Evolutionary conservation across 2,329 filamentous ascomycete genomes (phyloP).

Genomic region (Exophiala sp.): DNA sequence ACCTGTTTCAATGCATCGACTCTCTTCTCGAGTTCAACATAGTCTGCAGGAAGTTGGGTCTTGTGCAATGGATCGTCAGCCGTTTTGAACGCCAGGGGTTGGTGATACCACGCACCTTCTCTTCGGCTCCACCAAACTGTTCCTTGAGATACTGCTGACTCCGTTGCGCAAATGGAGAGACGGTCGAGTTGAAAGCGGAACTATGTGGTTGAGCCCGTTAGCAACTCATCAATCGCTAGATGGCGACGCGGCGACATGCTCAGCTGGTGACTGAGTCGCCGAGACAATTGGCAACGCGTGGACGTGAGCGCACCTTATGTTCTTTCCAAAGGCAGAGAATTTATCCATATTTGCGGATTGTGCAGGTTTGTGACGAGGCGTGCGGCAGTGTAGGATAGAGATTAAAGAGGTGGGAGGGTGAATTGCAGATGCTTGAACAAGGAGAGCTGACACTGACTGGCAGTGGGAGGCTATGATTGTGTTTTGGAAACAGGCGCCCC

Average conservation of each 20-base stretch:
- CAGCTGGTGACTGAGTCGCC: background rate
- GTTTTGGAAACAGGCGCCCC: background rate
- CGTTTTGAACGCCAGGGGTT: background rate
- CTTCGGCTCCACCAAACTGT: conserved; percentile 87
- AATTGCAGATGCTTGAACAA: background rate
- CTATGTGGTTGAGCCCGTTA: conserved; percentile 39
- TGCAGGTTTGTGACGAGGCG: background rate
- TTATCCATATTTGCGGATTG: conserved; percentile 54
- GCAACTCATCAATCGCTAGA: conserved; percentile 22
- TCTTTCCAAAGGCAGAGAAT: conserved; percentile 64
- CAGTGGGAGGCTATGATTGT: background rate
- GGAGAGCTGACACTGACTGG: background rate
- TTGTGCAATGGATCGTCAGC: conserved; percentile 34
- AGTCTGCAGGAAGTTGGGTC: conserved; percentile 95
- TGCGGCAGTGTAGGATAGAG: background rate
- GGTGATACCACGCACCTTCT: conserved; percentile 59
- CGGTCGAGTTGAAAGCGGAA: conserved; percentile 61
- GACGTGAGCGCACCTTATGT: conserved; percentile 50
- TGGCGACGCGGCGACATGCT: background rate
- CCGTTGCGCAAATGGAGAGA: conserved; percentile 87
- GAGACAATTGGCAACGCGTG: conserved; percentile 2
- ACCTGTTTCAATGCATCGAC: conserved; percentile 96
- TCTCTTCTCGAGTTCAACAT: conserved; percentile 96
- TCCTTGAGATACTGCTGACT: conserved; percentile 98
- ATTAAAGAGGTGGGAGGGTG: background rate